Conservation (phyloP, 371 early-diverging fungal species). For the Chytridium lagenaria region DNA sequence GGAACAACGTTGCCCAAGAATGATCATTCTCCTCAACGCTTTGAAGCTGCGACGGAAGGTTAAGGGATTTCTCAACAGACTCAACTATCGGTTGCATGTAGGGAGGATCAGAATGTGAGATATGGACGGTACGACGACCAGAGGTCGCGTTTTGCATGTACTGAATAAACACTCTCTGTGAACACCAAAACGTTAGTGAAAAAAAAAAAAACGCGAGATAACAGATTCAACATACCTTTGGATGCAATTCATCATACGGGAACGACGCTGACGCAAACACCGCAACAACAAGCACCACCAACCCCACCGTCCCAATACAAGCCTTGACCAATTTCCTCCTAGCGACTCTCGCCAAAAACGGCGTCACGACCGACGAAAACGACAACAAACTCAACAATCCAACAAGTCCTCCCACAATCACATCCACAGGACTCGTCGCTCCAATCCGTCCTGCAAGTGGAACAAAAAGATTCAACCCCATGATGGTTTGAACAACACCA, state of each 20-base stretch:
- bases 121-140: slow-evolving; percentile 61
- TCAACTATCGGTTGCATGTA: slow-evolving; percentile 46
- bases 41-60: too few species aligned
- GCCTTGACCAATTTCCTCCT: slow-evolving; percentile 39
- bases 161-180: slow-evolving; percentile 62
- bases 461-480: slow-evolving; percentile 67
- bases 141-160: slow-evolving; percentile 70
- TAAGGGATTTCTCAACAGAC: too few species aligned
- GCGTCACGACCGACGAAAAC: slow-evolving; percentile 57
- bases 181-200: background rate
- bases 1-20: slow-evolving; percentile 72
- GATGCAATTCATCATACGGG: slow-evolving; percentile 71
- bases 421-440: slow-evolving; percentile 69
- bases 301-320: background rate
- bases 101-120: slow-evolving; percentile 71
- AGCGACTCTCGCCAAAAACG: slow-evolving; percentile 66
- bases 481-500: background rate
- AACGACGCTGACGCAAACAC: slow-evolving; percentile 53
- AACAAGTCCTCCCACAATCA: slow-evolving; percentile 67
- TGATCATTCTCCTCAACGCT: slow-evolving; percentile 52
- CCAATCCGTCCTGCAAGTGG: slow-evolving; percentile 80
- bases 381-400: slow-evolving; percentile 61
- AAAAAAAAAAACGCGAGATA: slow-evolving; percentile 8
- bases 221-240: too few species aligned
- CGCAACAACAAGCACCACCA: slow-evolving; percentile 49